Percentiles rank a stretch among this genome's conserved stretches.
Evolutionary conservation across 192 early-diverging fungal genomes (phyloP).

Genomic region (Linnemannia schmuckeri): DNA sequence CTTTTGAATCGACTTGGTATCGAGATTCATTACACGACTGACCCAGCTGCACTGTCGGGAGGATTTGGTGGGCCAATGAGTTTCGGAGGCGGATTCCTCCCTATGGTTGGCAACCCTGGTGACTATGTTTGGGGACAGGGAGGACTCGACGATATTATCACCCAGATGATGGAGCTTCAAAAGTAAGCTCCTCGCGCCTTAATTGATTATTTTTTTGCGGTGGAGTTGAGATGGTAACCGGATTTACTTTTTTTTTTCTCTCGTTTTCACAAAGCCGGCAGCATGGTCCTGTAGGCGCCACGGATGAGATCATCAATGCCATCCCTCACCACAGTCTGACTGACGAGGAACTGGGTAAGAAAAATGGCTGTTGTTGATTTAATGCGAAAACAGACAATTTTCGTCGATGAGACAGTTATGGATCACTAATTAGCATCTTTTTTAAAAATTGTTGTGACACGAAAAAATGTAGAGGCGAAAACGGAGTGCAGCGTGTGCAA

Average conservation of each 20-base stretch:
- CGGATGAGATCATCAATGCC: slow-evolving; percentile 25
- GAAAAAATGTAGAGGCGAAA: slow-evolving; percentile 62
- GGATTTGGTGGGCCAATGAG: slow-evolving; percentile 23
- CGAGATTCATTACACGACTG: slow-evolving; percentile 32
- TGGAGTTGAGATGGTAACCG: slow-evolving; percentile 25
- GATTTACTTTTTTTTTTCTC: background rate
- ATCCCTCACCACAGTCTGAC: slow-evolving; percentile 35
- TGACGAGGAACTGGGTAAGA: slow-evolving; percentile 26
- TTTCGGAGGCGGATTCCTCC: slow-evolving; percentile 25
- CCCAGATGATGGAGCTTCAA: slow-evolving; percentile 84
- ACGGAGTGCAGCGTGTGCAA: slow-evolving; percentile 90
- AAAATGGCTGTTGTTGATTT: background rate
- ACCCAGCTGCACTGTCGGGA: slow-evolving; percentile 26
- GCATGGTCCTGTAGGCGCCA: slow-evolving; percentile 32
- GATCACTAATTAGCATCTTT: background rate
- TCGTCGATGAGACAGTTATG: background rate
- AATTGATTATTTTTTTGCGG: background rate
- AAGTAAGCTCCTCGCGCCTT: slow-evolving; percentile 50
- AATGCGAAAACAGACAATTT: background rate
- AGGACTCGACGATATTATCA: slow-evolving; percentile 91
- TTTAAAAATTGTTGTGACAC: background rate
- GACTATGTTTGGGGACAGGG: slow-evolving; percentile 91
- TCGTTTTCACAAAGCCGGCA: slow-evolving; percentile 9
- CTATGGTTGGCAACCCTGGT: slow-evolving; percentile 64
- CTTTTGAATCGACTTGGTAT: slow-evolving; percentile 40